Base-by-base conservation (phyloP, 2,329 filamentous ascomycete species). In the Phymatotrichopsis omnivora region DNA sequence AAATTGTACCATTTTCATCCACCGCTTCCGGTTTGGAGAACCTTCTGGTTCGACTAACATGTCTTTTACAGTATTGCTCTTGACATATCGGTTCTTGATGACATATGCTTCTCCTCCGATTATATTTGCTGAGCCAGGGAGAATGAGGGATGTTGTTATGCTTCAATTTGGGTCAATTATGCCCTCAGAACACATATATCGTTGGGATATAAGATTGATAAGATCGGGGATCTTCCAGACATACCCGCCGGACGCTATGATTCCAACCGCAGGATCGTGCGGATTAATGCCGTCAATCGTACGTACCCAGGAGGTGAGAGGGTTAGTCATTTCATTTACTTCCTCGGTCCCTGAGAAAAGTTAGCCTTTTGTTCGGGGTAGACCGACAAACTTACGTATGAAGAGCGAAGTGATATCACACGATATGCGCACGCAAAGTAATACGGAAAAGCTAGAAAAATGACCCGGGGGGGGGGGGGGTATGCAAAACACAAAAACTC, bases 191-290 rank as follows among this genome's bases (percentile, higher is more conserved):
- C 34, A 45, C 17, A 39, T n/a, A n/a, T n/a, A n/a, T n/a, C n/a
- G n/a, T n/a, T n/a, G n/a, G n/a, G n/a, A n/a, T n/a, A n/a, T n/a
- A n/a, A n/a, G n/a, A n/a, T n/a, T n/a, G n/a, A n/a, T n/a, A n/a
- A n/a, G n/a, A n/a, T n/a, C n/a, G n/a, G n/a, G n/a, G n/a, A n/a
- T n/a, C n/a, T n/a, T n/a, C n/a, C n/a, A n/a, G 23, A 33, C 10
- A 67, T 69, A 16, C 19, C 67, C 68, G 7, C 68, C 68, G 4
- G 66, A 67, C 7, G 64, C 62, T 46, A 69, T 64, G 16, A 66
- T 55, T 5, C 38, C 54, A 2, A 62, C 63, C 8, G 60, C 64
- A 16, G 50, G 46, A 49, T 69, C 67, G 43, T 67, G 64, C 1
- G 64, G 58, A 56, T 68, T 68, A 25, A 70, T 58, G 8, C 59